These are phyloP conservation scores for Margaritispora aquatica DNA, from an alignment of 495 filamentous ascomycete genomes.

Conservation along the genomic window DNA sequence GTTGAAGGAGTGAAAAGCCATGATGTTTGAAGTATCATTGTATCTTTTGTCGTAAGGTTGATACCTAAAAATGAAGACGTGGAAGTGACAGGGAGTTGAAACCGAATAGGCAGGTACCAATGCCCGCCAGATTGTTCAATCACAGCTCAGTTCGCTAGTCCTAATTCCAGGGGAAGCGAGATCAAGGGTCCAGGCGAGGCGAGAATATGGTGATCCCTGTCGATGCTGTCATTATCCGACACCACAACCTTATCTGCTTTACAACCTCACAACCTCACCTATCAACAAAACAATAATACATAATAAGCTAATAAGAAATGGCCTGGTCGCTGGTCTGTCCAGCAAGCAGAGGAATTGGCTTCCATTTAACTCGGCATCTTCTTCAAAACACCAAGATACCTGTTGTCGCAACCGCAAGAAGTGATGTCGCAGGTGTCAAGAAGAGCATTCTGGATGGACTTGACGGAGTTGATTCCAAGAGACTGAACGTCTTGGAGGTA, in stretches of 20 bases:
- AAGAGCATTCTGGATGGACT: constrained; percentile 47
- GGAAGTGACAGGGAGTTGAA: background rate
- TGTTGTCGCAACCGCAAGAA: constrained; percentile 66
- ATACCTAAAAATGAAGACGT: background rate
- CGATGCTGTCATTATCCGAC: constrained; percentile 17
- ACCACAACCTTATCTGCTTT: too few relatives aligned
- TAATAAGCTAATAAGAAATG: background rate
- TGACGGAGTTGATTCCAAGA: constrained; percentile 25
- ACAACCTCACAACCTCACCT: background rate
- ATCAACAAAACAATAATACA: background rate
- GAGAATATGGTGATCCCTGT: constrained; percentile 6
- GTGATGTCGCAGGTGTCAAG: constrained; percentile 44
- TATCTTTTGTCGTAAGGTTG: too few relatives aligned
- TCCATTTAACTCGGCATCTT: constrained; percentile 62
- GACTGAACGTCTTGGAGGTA: constrained; percentile 47
- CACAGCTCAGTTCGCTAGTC: background rate
- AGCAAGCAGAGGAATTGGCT: constrained; percentile 68
- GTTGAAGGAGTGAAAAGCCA: too few relatives aligned
- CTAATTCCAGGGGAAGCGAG: background rate
- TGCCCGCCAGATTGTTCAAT: background rate
- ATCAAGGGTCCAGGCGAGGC: background rate
- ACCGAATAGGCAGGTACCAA: background rate
- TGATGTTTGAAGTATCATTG: too few relatives aligned
- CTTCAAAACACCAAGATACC: constrained; percentile 59
- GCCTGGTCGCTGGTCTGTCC: constrained; percentile 47